These are phyloP conservation scores for Talaromyces stipitatus DNA, from an alignment of 495 filamentous ascomycete genomes.

Conservation along the genomic window DNA sequence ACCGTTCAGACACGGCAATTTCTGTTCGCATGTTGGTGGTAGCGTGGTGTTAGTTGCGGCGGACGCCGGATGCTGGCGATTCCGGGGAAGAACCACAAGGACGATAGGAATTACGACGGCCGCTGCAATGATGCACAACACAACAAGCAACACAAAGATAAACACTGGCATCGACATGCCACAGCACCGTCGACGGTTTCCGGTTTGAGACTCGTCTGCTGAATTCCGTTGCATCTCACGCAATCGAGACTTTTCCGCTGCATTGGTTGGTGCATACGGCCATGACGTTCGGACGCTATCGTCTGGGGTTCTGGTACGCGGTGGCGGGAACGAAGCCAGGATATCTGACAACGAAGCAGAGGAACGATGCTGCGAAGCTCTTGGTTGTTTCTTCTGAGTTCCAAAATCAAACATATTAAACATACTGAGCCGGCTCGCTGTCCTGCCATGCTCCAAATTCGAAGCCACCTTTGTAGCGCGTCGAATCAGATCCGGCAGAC, in stretches of 20 bases:
- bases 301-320: slow-evolving; percentile 52
- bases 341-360: slow-evolving; percentile 79
- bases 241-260: slow-evolving; percentile 8
- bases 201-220: neutral
- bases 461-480: slow-evolving; percentile 81
- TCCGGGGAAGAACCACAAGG: slow-evolving; percentile 63
- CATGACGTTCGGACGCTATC: slow-evolving; percentile 26
- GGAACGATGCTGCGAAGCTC: slow-evolving; percentile 27
- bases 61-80: neutral
- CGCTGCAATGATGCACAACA: slow-evolving; percentile 71
- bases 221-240: slow-evolving; percentile 3
- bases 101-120: slow-evolving; percentile 84
- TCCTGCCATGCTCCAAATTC: slow-evolving; percentile 80
- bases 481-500: slow-evolving; percentile 81
- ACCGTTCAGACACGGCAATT: slow-evolving; percentile 64
- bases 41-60: slow-evolving; percentile 18
- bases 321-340: slow-evolving; percentile 84
- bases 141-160: slow-evolving; percentile 56
- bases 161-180: slow-evolving; percentile 81
- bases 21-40: slow-evolving; percentile 38
- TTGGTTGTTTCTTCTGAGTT: neutral
- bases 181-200: slow-evolving; percentile 49
- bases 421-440: slow-evolving; percentile 60
- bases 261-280: slow-evolving; percentile 7
- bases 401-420: slow-evolving; percentile 26